Evolutionary conservation across 1,284 basidiomycete genomes (phyloP).

Genomic region (Cutaneotrichosporon spelunceum): DNA sequence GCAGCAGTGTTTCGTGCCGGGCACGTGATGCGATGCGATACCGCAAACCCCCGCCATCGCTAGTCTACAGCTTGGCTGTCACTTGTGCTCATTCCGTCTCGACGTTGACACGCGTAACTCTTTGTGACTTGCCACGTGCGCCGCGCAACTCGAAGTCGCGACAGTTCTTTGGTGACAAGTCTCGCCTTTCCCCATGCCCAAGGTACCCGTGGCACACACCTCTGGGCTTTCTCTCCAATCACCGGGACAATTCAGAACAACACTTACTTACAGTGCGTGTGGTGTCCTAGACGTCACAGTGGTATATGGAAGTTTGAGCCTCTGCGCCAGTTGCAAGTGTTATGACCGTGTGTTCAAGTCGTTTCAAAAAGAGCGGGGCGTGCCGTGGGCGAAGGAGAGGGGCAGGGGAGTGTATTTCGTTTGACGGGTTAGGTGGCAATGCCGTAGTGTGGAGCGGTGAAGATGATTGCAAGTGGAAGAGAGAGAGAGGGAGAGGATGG

Average conservation of each 20-base stretch:
- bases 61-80: background rate
- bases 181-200: background rate
- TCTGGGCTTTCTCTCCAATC: background rate
- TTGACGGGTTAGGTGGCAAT: background rate
- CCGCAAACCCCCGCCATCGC: background rate
- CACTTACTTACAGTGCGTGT: constrained; percentile 2
- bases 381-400: constrained; percentile 7
- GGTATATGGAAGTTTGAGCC: background rate
- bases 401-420: constrained; percentile 1
- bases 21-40: background rate
- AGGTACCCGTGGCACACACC: background rate
- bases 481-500: background rate
- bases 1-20: background rate
- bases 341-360: background rate
- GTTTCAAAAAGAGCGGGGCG: constrained; percentile 4
- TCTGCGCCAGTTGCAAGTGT: background rate
- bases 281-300: background rate
- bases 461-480: background rate
- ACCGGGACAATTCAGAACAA: background rate
- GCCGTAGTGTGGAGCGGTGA: background rate
- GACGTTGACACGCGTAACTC: background rate
- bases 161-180: background rate
- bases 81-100: background rate
- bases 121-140: background rate
- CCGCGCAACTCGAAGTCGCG: background rate